Conservation (phyloP, 1,284 basidiomycete genomes). For the Wallemia hederae region DNA sequence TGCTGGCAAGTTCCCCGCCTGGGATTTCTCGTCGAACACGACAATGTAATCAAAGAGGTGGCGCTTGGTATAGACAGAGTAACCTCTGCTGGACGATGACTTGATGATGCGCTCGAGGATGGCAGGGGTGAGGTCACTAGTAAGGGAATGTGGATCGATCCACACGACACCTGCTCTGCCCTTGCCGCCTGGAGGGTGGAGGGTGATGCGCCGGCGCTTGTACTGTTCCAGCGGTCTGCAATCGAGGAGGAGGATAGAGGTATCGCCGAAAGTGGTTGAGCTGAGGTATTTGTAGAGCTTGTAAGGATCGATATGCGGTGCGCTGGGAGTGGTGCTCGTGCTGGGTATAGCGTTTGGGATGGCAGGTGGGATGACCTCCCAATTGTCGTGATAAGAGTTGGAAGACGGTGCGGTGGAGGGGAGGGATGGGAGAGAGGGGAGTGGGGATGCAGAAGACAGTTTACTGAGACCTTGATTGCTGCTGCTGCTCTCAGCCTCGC, state of each 20-base stretch:
- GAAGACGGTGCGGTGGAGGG: no score
- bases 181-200: background rate
- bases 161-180: background rate
- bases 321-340: background rate
- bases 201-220: background rate
- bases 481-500: no score
- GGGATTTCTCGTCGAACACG: background rate
- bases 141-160: background rate
- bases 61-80: background rate
- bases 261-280: background rate
- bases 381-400: background rate
- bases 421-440: no score
- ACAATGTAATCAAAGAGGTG: background rate
- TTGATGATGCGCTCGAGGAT: background rate
- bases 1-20: background rate
- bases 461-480: background rate
- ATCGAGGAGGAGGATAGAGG: background rate
- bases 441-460: no score
- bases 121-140: background rate
- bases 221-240: background rate
- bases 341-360: no score
- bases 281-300: background rate
- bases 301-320: background rate
- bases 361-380: background rate
- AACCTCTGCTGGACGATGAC: background rate